Base-by-base conservation (phyloP, 2,329 filamentous ascomycete genomes). In the Trichoderma asperellum region DNA sequence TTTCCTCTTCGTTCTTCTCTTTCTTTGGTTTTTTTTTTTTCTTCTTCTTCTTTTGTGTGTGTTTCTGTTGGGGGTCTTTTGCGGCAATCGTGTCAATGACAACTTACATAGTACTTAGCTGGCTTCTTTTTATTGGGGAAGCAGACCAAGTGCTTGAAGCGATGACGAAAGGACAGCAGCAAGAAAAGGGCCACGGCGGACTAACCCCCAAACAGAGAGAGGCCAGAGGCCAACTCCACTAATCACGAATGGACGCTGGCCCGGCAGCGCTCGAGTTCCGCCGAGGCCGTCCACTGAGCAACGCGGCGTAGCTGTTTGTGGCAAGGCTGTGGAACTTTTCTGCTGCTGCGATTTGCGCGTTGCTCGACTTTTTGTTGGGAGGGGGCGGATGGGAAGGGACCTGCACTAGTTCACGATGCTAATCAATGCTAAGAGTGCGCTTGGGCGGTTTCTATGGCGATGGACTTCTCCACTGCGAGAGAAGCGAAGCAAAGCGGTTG, bases 341-440 rank as follows among this genome's bases (percentile, higher is more conserved):
- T 47, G n/a, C 21, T 37, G 10, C 10, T 14, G 12, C 35, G 35
- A 37, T 37, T 49, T 49, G 40, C 40, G 40, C 12, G 11, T 37
- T 43, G 16, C 16, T 2, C 2, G 40, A n/a, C 2, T 53, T 21
- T 79, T 71, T 69, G 83, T 83, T 10, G 81, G 43, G 40, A 43
- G 40, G 40, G 7, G 40, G 18, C 37, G 37, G 37, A 43, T 43
- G 18, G 18, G 37, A 43, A 18, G 69, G 52, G 52, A 55, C 52
- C 52, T 55, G 52, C 52, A 32, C 52, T 55, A 55, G 52, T 35
- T 32, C 21, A 24, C 47, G 47, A 49, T 49, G 47, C 47, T 55
- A 55, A 32, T 5, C n/a, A n/a, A 49, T 49, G 47, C 47, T 55
- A 55, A 32, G 16, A 18, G 24, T 16, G 52, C 47, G 27, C 21